phyloP scores from a whole-genome alignment of 116 monocot species.

The Posidonia oceanica region DNA sequence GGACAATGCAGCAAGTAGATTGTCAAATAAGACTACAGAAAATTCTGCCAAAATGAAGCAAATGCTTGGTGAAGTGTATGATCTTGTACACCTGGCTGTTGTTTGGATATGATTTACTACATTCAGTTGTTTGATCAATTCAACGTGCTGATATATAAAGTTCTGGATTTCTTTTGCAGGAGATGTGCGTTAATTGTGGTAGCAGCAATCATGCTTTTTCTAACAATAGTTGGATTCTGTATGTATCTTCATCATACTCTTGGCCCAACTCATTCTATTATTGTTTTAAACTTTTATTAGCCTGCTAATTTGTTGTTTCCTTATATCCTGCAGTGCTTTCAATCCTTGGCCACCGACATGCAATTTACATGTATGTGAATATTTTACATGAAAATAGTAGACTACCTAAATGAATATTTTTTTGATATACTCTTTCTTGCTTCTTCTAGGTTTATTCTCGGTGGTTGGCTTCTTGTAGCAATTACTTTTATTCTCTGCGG shows the following conservation, averaged over 20 bases:
- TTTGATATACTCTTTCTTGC: not conserved
- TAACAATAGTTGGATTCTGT: constrained; percentile 67
- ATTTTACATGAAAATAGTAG: not conserved
- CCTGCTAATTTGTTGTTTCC: not conserved
- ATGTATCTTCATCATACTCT: constrained; percentile 11
- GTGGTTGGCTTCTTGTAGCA: constrained; percentile 74
- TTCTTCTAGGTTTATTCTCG: constrained; percentile 52
- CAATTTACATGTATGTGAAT: constrained; percentile 64
- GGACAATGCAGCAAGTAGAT: constrained; percentile 30
- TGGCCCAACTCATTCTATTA: not conserved
- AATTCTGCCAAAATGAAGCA: constrained; percentile 44
- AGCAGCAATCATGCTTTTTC: constrained; percentile 58
- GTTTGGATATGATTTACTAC: not conserved
- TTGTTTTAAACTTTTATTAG: not conserved
- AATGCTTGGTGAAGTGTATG: constrained; percentile 53
- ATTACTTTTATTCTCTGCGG: constrained; percentile 60
- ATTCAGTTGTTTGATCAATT: not conserved
- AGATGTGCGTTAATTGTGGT: constrained; percentile 42
- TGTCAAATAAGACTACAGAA: constrained; percentile 55
- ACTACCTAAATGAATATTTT: not conserved
- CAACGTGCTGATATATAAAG: not conserved
- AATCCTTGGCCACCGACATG: constrained; percentile 36
- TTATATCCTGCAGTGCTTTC: constrained; percentile 47
- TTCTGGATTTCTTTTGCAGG: not conserved
- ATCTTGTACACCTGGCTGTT: not conserved